Percentiles rank a stretch among this genome's conserved stretches.
These are phyloP conservation scores for Alnus glutinosa DNA, from an alignment of 306 rosid genomes.

Conservation along the genomic window DNA sequence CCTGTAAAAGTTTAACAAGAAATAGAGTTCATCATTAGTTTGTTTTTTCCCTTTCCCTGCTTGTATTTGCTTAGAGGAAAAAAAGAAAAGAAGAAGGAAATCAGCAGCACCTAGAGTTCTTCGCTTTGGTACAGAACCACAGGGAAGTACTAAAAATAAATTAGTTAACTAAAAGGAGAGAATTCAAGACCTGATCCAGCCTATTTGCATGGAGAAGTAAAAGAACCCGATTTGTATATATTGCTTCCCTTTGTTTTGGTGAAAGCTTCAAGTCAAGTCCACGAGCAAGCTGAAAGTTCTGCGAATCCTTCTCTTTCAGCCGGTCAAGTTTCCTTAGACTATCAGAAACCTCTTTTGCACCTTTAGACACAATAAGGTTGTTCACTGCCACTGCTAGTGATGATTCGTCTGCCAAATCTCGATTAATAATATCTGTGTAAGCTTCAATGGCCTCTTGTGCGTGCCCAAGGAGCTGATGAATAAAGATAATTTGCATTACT, in stretches of 20 bases:
- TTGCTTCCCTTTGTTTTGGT: constrained; percentile 65
- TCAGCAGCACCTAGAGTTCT: constrained; percentile 8
- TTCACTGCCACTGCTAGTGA: constrained; percentile 91
- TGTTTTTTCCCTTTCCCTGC: no score
- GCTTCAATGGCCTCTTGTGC: constrained; percentile 72
- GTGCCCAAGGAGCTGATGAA: constrained; percentile 81
- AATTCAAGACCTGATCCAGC: constrained; percentile 75
- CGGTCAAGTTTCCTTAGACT: constrained; percentile 88
- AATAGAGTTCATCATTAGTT: constrained; percentile 22
- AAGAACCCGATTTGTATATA: constrained; percentile 81
- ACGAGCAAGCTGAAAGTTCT: constrained; percentile 62
- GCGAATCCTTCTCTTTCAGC: constrained; percentile 77
- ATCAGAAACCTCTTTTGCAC: constrained; percentile 94
- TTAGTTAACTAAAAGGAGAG: constrained; percentile 1
- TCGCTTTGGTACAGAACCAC: neutral
- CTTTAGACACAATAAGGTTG: constrained; percentile 76
- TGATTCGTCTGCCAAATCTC: constrained; percentile 78
- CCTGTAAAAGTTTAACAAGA: constrained; percentile 44
- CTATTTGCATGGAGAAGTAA: constrained; percentile 89
- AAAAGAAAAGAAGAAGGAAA: neutral
- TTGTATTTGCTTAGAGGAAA: no score
- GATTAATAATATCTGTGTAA: constrained; percentile 61
- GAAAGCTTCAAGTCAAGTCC: constrained; percentile 81
- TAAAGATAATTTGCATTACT: constrained; percentile 33
- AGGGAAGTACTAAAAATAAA: constrained; percentile 10